These are phyloP conservation scores for Codiaeum variegatum DNA, from an alignment of 441 rosid species.

Conservation along the genomic window DNA sequence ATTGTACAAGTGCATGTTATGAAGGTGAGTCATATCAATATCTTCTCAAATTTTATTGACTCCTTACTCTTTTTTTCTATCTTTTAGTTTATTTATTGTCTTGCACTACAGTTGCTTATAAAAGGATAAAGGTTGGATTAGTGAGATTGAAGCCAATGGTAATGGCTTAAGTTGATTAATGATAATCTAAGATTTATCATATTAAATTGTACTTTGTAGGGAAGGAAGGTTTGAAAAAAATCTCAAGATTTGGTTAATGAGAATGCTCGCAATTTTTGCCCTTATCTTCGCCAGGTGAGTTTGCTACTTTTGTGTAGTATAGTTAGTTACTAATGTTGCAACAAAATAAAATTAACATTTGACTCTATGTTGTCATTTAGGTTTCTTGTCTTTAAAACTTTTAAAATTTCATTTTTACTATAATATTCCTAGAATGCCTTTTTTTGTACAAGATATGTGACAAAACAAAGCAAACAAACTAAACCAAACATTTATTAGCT, in stretches of 20 bases:
- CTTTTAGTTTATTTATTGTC: background rate
- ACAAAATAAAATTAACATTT: background rate
- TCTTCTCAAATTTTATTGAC: background rate
- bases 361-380: no score
- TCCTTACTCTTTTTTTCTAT: background rate
- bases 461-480: no score
- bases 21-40: conserved; percentile 38
- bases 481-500: no score
- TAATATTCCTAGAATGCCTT: no score
- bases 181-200: conserved; percentile 6
- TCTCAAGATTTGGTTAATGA: conserved; percentile 67
- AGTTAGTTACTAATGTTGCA: background rate
- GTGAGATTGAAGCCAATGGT: background rate
- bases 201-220: conserved; percentile 40
- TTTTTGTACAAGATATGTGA: no score
- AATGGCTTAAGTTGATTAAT: background rate
- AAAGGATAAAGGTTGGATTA: background rate
- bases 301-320: background rate
- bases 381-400: background rate
- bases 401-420: no score
- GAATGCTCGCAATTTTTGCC: conserved; percentile 86
- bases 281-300: conserved; percentile 90
- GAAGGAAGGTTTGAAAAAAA: conserved; percentile 68
- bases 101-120: background rate
- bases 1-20: conserved; percentile 83